These are phyloP conservation scores for Cenchrus americanus DNA, from an alignment of 176 grass and related monocot genomes.

Conservation along the genomic window DNA sequence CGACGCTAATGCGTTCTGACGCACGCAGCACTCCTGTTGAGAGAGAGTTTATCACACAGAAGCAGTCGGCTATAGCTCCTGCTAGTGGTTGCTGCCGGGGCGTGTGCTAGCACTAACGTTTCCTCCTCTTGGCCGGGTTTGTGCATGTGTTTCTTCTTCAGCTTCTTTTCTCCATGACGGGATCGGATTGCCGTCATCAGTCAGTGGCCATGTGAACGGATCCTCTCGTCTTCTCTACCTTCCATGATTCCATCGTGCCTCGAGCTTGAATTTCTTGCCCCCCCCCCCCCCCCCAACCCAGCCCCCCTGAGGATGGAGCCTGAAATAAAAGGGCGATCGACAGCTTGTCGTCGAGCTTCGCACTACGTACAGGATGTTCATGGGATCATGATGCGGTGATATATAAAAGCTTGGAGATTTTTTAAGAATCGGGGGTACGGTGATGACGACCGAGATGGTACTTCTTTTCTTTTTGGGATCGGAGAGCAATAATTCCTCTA, in stretches of 20 bases:
- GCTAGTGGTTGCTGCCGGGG: neutral
- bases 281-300: no score
- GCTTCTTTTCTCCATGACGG: neutral
- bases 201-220: neutral
- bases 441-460: neutral
- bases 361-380: neutral
- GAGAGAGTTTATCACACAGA: neutral
- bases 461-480: no score
- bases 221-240: neutral
- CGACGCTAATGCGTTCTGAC: slow-evolving; percentile 40
- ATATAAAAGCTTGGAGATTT: neutral
- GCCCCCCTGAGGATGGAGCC: neutral
- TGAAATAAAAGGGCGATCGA: neutral
- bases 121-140: neutral
- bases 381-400: slow-evolving; percentile 13
- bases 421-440: neutral
- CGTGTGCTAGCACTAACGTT: slow-evolving; percentile 18
- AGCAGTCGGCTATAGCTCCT: slow-evolving; percentile 4
- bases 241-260: slow-evolving; percentile 41
- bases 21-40: slow-evolving; percentile 33
- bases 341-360: neutral
- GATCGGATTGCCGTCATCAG: slow-evolving; percentile 1
- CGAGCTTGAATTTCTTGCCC: neutral
- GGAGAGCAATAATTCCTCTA: no score
- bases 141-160: neutral